phyloP scores from a whole-genome alignment of 352 stramenopile genomes.

The Globisporangium megalacanthum region DNA sequence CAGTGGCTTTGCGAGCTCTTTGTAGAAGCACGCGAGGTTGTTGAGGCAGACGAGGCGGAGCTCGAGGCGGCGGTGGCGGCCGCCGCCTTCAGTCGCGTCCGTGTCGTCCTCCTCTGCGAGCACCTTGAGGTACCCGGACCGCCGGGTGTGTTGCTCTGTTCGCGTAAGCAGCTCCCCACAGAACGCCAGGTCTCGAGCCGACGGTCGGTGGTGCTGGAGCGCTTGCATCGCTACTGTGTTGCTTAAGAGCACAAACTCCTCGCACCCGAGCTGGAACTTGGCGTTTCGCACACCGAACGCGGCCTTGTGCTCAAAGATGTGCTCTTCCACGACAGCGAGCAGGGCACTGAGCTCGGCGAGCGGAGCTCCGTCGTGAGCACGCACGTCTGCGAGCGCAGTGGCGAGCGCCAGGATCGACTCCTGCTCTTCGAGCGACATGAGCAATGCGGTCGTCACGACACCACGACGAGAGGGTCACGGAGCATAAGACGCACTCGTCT shows the following conservation, averaged over 20 bases:
- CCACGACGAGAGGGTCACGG: too few relatives aligned
- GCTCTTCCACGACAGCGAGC: slow-evolving; percentile 31
- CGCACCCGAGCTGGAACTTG: slow-evolving; percentile 48
- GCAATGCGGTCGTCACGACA: too few relatives aligned
- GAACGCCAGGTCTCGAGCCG: slow-evolving; percentile 6
- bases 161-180: slow-evolving; percentile 25
- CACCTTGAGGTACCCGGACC: slow-evolving; percentile 31
- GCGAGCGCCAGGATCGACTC: slow-evolving; percentile 40
- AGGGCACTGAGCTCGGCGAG: slow-evolving; percentile 14
- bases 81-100: neutral
- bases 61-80: slow-evolving; percentile 20
- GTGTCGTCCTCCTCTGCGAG: slow-evolving; percentile 5
- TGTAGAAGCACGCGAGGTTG: slow-evolving; percentile 60
- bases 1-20: slow-evolving; percentile 33
- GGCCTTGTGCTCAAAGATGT: slow-evolving; percentile 46
- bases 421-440: slow-evolving; percentile 22
- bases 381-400: slow-evolving; percentile 27
- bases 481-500: too few relatives aligned
- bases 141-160: slow-evolving; percentile 53
- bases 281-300: slow-evolving; percentile 27
- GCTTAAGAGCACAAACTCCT: slow-evolving; percentile 60
- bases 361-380: neutral
- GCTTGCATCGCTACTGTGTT: slow-evolving; percentile 54
- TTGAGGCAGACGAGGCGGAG: slow-evolving; percentile 57
- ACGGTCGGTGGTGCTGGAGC: slow-evolving; percentile 18